Evolutionary conservation across 306 rosid genomes (phyloP).

Genomic region (Gynostemma pentaphyllum): DNA sequence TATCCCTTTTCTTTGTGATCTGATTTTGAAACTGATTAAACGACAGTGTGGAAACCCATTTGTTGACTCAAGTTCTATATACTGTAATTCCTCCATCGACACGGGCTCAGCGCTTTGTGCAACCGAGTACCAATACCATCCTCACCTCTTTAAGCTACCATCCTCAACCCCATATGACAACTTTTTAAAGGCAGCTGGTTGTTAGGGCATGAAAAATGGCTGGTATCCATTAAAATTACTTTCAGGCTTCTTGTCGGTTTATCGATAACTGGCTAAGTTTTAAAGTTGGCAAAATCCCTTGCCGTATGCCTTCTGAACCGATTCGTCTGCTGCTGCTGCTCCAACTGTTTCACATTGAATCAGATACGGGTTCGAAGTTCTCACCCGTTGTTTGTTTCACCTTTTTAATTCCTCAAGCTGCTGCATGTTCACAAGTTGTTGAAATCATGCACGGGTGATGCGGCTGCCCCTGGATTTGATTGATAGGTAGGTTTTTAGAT

Average conservation of each 20-base stretch:
- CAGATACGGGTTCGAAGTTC: neutral
- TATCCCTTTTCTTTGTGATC: neutral
- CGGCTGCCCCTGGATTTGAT: neutral
- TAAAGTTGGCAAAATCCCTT: neutral
- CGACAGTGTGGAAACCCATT: constrained; percentile 64
- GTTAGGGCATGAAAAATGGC: constrained; percentile 19
- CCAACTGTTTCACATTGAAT: neutral
- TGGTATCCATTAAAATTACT: neutral
- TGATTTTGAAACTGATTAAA: constrained; percentile 9
- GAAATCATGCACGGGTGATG: neutral
- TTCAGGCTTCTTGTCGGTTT: neutral
- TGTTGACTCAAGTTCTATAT: constrained; percentile 27
- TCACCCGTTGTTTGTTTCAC: neutral
- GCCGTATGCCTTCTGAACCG: neutral
- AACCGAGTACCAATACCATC: constrained; percentile 43
- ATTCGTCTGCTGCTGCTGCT: neutral
- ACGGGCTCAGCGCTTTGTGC: constrained; percentile 40
- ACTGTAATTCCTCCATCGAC: constrained; percentile 21
- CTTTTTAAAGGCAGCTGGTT: constrained; percentile 74
- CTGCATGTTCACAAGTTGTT: neutral
- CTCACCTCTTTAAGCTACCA: constrained; percentile 55
- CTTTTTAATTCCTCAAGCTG: neutral
- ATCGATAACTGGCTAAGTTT: neutral
- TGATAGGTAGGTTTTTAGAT: constrained; percentile 7
- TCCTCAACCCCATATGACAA: constrained; percentile 65